Evolutionary conservation across 495 filamentous ascomycete genomes (phyloP), one percentile per base, ranked within the genome.

Genomic region (Amphirosellinia nigrospora): DNA sequence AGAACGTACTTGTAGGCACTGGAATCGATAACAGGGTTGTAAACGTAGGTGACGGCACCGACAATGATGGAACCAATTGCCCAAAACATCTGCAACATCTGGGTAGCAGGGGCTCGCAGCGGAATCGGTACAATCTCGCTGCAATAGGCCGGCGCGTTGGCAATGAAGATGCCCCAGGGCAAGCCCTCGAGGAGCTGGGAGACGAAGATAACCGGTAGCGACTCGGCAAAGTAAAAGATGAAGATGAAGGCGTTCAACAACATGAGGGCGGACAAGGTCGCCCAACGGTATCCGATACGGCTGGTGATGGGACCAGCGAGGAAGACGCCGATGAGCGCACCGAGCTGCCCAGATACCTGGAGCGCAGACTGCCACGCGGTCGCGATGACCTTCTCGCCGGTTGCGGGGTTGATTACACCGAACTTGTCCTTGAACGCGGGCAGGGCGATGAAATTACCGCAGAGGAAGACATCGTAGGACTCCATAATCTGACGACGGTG

Each of bases 131-230:
- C 80, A 68, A 84, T 81, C 70, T 85, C 83, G 70, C 75, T 73
- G 65, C 77, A 80, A 76, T 85, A 85, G 38, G 82, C 80, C 32
- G 83, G 81, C 10, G 83, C 77, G 73, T 82, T 82, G 68, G 84
- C 83, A 28, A 83, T 83, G 70, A 87, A 87, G 39, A 86, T 80
- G 30, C 85, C 84, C 84, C 83, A 86, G 10, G 84, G 79, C 15
- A 87, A 64, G 36, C 84, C 84, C 65, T 83, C 82, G 3, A 86
- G 72, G 39, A 85, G 66, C 72, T 86, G 83, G 64, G 78, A 74
- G 28, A 77, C 81, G 70, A 85, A 75, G 39, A 86, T 77, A 15
- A 85, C 79, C 1, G 78, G 71, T 5, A 80, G 73, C 6, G 77
- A 80, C 21, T 78, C 76, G 70, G 80, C 81, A 69, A 85, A 86